These are phyloP conservation scores for Phytophthora constricta DNA, from an alignment of 352 stramenopile genomes.

Conservation along the genomic window DNA sequence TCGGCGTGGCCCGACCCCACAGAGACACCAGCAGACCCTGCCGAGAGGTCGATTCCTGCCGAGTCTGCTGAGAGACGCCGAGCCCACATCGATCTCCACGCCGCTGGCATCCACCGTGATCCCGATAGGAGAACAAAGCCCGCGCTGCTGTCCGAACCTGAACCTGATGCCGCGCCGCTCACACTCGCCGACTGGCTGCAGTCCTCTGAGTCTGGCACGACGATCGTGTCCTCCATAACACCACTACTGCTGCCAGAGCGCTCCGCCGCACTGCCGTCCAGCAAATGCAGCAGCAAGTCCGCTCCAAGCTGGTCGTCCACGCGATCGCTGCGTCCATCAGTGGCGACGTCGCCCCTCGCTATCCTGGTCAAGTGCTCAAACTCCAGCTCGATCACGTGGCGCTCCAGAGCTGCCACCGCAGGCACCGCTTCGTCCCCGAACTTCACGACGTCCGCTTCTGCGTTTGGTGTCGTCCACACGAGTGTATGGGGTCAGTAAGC, in stretches of 20 bases:
- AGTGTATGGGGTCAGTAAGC: constrained; percentile 9
- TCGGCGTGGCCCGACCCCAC: not conserved
- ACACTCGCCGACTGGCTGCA: constrained; percentile 25
- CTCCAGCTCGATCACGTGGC: constrained; percentile 29
- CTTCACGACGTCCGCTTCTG: constrained; percentile 22
- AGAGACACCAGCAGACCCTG: constrained; percentile 9
- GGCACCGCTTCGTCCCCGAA: constrained; percentile 17
- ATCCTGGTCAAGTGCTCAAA: constrained; percentile 28
- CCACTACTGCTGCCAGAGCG: constrained; percentile 16
- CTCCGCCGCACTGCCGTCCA: constrained; percentile 15
- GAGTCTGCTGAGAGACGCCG: not conserved
- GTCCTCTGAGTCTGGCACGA: constrained; percentile 25
- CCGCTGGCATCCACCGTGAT: constrained; percentile 16
- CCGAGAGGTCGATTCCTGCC: constrained; percentile 1
- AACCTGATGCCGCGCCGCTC: constrained; percentile 13
- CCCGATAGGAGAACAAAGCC: constrained; percentile 8
- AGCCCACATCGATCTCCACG: constrained; percentile 20
- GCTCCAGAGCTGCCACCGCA: constrained; percentile 21
- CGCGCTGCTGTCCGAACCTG: constrained; percentile 16
- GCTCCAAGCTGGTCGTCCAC: not conserved
- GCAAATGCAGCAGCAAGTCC: constrained; percentile 18
- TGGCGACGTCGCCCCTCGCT: constrained; percentile 21
- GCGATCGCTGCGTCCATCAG: constrained; percentile 15
- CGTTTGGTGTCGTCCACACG: not conserved
- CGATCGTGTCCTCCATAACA: constrained; percentile 14